Evolutionary conservation across 2,329 filamentous ascomycete species (phyloP), one percentile per base, ranked within the genome.

Genomic region (Fusarium protoensiforme): DNA sequence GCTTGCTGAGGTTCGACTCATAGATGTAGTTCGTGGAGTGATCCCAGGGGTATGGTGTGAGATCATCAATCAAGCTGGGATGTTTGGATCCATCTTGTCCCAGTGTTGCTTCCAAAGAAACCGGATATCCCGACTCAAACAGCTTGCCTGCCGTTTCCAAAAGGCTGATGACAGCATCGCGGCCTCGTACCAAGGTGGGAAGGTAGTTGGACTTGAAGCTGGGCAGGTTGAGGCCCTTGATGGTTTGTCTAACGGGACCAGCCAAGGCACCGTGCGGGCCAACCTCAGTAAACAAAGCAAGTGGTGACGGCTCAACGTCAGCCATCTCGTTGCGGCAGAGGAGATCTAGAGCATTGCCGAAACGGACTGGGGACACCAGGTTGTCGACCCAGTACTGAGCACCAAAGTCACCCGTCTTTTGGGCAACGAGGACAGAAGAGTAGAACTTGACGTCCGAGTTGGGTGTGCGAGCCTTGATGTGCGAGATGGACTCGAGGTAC

Each of bases 21-120:
- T 73, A 64, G 78, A 81, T 83, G 64, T 81, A 80, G 38, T 62
- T 77, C 1, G 77, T 79, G n/a, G 77, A 72, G 56, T 84, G 82
- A 35, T 83, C 80, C 83, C 83, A 85, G 2, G 78, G 75, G 48
- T 85, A 85, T 0, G 78, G 72, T 0, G 83, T 83, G 27, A 86
- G 75, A 56, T 77, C 79, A n/a, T 69, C 67, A 24, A 70, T 57
- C 36, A 70, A 18, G 11, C 20, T 31, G 5, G 24, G 39, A 16
- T 33, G 29, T 2, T 61, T 67, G 10, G 31, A 10, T 22, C 27
- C 39, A 18, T 56, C 35, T 11, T 51, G 46, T 36, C n/a, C 27
- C 16, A 67, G 56, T 18, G 64, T 64, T 24, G 57, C 64, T 24
- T 59, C 33, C 35, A 70, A 35, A 1, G 56, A 67, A 0, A 71